Percentiles rank a stretch among this genome's conserved stretches.
Conservation (phyloP, 2,329 filamentous ascomycete species). For the Fusarium longipes region DNA sequence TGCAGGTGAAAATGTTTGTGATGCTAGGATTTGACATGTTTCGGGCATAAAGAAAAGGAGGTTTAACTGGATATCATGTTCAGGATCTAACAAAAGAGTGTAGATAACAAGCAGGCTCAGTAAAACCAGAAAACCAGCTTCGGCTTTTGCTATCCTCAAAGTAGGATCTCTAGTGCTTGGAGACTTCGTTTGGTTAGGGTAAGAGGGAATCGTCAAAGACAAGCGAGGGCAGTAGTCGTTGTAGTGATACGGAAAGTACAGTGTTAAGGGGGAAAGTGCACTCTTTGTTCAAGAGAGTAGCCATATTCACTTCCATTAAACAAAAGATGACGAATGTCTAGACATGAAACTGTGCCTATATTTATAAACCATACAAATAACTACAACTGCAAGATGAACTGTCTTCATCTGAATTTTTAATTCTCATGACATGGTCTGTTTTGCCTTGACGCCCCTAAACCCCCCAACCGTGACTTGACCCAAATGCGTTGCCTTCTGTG, state of each 20-base stretch:
- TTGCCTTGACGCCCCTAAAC: slow-evolving; percentile 43
- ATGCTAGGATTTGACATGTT: slow-evolving; percentile 24
- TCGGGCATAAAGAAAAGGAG: not conserved
- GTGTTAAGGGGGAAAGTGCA: not conserved
- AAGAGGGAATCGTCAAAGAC: not conserved
- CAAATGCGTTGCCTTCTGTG: slow-evolving; percentile 35
- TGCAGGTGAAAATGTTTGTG: slow-evolving; percentile 62
- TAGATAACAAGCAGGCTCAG: not conserved
- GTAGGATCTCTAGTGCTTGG: no score
- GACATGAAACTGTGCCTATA: slow-evolving; percentile 1
- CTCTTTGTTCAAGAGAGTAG: not conserved
- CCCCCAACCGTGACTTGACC: slow-evolving; percentile 27
- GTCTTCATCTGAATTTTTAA: slow-evolving; percentile 38
- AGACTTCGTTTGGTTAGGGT: not conserved
- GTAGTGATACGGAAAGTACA: slow-evolving; percentile 1
- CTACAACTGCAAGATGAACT: slow-evolving; percentile 31
- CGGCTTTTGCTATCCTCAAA: not conserved
- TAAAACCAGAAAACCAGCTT: not conserved
- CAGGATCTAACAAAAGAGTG: slow-evolving; percentile 10
- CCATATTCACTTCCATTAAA: not conserved
- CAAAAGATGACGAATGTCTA: not conserved
- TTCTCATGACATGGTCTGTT: slow-evolving; percentile 42
- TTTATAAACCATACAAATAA: slow-evolving; percentile 26
- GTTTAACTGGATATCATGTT: not conserved
- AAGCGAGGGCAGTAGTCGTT: no score